A percentile compares a stretch with the other conserved stretches of the same genome.
Evolutionary conservation across 305 asterid species (phyloP).

Genomic region (Rubia tinctorum): DNA sequence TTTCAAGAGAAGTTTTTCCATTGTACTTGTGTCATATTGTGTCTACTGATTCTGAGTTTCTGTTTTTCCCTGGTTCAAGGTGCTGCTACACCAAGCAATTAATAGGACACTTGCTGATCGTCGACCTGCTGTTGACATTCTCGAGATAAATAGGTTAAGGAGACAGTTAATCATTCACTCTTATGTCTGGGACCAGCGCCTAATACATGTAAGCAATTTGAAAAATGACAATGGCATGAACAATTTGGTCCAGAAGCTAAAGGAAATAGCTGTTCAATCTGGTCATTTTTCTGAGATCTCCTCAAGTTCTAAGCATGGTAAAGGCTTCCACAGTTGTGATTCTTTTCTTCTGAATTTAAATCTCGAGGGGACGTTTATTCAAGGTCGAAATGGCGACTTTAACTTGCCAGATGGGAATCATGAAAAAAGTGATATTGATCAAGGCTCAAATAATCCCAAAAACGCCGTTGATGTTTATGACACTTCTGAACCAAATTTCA

Average conservation of each 20-base stretch:
- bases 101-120: slow-evolving; percentile 41
- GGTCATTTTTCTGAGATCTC: slow-evolving; percentile 40
- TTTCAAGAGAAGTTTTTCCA: background rate
- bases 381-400: slow-evolving; percentile 30
- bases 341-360: slow-evolving; percentile 53
- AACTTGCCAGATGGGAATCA: slow-evolving; percentile 37
- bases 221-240: slow-evolving; percentile 24
- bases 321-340: slow-evolving; percentile 62
- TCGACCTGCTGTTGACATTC: slow-evolving; percentile 69
- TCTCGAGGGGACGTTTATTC: slow-evolving; percentile 33
- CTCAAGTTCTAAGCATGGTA: slow-evolving; percentile 38
- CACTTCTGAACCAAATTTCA: slow-evolving; percentile 34
- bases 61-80: slow-evolving; percentile 31
- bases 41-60: slow-evolving; percentile 12
- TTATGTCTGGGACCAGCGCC: slow-evolving; percentile 81
- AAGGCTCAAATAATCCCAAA: slow-evolving; percentile 27
- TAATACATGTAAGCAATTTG: slow-evolving; percentile 41
- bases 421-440: slow-evolving; percentile 29
- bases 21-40: background rate
- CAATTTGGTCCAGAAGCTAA: slow-evolving; percentile 24
- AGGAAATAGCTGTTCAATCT: slow-evolving; percentile 38
- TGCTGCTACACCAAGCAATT: slow-evolving; percentile 37
- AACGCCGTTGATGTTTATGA: slow-evolving; percentile 20
- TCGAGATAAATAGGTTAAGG: slow-evolving; percentile 65
- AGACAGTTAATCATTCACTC: slow-evolving; percentile 61